Evolutionary conservation across 352 stramenopile species (phyloP), one percentile per base, ranked within the genome.

Genomic region (Phytophthora nicotianae): DNA sequence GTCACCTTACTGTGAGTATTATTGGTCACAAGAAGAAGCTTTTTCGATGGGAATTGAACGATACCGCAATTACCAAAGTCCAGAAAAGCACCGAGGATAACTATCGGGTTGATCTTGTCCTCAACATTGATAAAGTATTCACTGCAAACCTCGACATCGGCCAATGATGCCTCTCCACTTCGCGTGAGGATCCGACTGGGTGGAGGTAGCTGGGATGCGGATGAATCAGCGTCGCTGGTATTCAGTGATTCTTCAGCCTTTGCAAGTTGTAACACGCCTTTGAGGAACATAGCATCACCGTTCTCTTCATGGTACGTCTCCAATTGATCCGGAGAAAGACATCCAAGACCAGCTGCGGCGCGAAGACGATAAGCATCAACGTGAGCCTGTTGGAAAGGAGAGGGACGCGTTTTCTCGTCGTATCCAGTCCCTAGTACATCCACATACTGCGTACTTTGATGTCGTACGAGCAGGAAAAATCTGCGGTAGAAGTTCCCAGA

Each of bases 401-500:
- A 93, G 8, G 95, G 93, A 2, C 94, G 80, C 21, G 90, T 79
- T 48, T 96, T 95, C 40, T 93, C 78, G 55, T 97, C 86, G 58
- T 89, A 97, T 20, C 75, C 91, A 6, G 90, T 98, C 10, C 88
- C 95, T 7, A 98, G 66, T 0, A 95, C 67, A 49, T 98, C 94
- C 11, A 98, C 69, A 55, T 85, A 97, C 8, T 87, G 68, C 8
- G 91, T 82, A 27, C 76, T 84, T 61, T 97, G 88, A 65, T 97
- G 89, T 32, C 97, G 79, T 5, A 97, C 23, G 2, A 97, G 47
- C 16, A 95, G 16, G 62, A 96, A 97, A 47, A 97, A 75, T 1
- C 92, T 74, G 0, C 90, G 79, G 62, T 98, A 98, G 73, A 97
- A 98, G 51, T 98, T 98, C 16, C 85, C 89, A 1, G 87, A 41